phyloP scores from a whole-genome alignment of 345 rosid genomes.

The Geranium brycei region DNA sequence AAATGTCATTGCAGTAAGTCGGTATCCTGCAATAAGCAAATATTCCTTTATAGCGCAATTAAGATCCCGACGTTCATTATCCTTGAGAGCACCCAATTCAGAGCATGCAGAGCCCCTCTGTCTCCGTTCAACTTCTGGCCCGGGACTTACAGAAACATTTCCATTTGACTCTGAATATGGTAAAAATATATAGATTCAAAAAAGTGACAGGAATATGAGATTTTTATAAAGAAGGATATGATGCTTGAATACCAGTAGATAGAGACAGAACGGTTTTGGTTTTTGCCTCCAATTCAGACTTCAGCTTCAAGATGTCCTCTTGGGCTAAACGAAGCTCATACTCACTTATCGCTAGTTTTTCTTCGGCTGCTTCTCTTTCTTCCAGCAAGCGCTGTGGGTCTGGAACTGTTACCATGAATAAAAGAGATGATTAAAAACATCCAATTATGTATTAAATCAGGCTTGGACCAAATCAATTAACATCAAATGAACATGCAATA shows the following conservation, averaged over 20 bases:
- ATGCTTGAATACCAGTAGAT: conserved; percentile 29
- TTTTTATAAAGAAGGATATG: no score
- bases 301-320: conserved; percentile 71
- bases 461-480: not conserved
- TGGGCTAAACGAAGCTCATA: conserved; percentile 84
- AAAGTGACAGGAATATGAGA: not conserved
- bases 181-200: conserved; percentile 7
- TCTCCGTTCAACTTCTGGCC: conserved; percentile 36
- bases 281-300: conserved; percentile 61
- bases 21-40: conserved; percentile 83
- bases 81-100: conserved; percentile 77
- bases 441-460: conserved; percentile 5
- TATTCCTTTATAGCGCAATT: conserved; percentile 93
- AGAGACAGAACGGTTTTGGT: conserved; percentile 29
- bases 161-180: conserved; percentile 36
- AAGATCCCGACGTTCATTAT: conserved; percentile 70
- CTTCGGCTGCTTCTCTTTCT: conserved; percentile 72
- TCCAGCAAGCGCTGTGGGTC: conserved; percentile 86
- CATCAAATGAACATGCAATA: not conserved
- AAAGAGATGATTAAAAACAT: conserved; percentile 7
- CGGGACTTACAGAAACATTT: conserved; percentile 25
- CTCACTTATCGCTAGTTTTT: conserved; percentile 70
- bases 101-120: conserved; percentile 45
- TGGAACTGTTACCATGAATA: conserved; percentile 42
- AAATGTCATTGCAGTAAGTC: conserved; percentile 93